Evolutionary conservation across 2,329 filamentous ascomycete genomes (phyloP), one percentile per base, ranked within the genome.

Genomic region (Blumeriella jaapii): DNA sequence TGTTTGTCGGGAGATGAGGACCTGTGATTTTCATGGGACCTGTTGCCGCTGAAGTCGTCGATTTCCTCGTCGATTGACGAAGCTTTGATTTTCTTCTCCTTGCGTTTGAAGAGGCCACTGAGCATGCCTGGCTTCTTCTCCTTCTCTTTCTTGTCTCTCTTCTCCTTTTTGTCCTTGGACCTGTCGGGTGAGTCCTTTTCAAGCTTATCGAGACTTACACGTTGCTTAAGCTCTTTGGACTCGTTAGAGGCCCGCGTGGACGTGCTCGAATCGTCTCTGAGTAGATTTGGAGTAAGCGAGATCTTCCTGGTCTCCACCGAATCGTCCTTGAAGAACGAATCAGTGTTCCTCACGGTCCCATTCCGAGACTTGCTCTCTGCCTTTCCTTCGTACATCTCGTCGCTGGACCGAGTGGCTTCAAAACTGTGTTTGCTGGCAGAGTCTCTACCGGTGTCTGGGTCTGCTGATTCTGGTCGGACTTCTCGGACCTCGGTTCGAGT

Each of bases 301-400:
- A 98, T 96, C 63, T 96, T 96, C 59, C 93, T 86, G 2, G 91
- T 95, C 59, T 96, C 91, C 23, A 85, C 81, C 19, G 75, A 85
- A 53, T 98, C 89, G 53, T 96, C 91, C 59, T 86, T 93, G 67
- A 95, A 95, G 66, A 96, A 95, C 1, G 89, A 94, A 59, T 96
- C 89, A 4, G 85, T 89, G 55, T 93, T 93, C 45, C 89, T 74
- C 28, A 94, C 71, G 14, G 82, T 89, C 26, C 86, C 86, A 49
- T 93, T 93, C 45, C 80, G 75, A 22, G 84, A 86, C 54, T 79
- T 74, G 55, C 71, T 64, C 38, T 66, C 63, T 2, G 59, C 50
- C 42, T 67, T 74, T 29, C 58, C 61, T 30, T 75, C 71, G 38
- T 78, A 69, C 3, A 73, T 69, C 29, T 89, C 82, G 36, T 85